Evolutionary conservation across 2,329 filamentous ascomycete species (phyloP), one percentile per base, ranked within the genome.

Genomic region (Aquanectria penicillioides): DNA sequence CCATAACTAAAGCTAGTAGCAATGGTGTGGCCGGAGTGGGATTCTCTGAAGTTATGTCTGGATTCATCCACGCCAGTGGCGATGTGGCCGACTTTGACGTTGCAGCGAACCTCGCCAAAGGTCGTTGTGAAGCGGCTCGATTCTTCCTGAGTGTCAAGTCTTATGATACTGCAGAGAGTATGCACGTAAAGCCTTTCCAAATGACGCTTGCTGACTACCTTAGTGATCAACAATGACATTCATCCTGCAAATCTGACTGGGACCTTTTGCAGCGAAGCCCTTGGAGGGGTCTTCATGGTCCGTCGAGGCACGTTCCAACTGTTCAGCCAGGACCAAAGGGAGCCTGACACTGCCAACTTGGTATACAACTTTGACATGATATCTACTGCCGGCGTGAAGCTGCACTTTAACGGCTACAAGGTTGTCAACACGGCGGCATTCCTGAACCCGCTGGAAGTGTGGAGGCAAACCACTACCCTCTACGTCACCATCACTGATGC

Each of bases 1-100:
- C 46, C 2, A 63, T 63, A 20, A 29, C 26, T 6, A 28, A 48
- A 11, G 48, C 61, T 4, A 73, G 38, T 15, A 46, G 40, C 28
- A 28, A 54, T 31, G 13, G 46, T 44, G 15, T 48, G 75, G 12
- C 80, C 85, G 51, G 85, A 0, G 80, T 88, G 51, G 83, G 82
- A 20, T 90, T 90, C 67, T 84, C 84, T 0, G 87, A 90, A 70
- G 82, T 88, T 56, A 88, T 90, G 86, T 80, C 82, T 7, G 87
- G 87, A 9, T 85, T 83, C 63, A 78, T 90, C 22, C 83, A 87
- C 63, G 70, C 48, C 2, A 34, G 44, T 12, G 22, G 23, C 9
- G 53, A 61, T 15, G 29, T 61, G 0, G 20, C 17, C 9, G 61
- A 63, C 26, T 63, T 63, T 28, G 57, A 61, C 15, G 18, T 61